Evolutionary conservation across 139 green algal genomes (phyloP), one percentile per base, ranked within the genome.

Genomic region (Chlorella sorokiniana): DNA sequence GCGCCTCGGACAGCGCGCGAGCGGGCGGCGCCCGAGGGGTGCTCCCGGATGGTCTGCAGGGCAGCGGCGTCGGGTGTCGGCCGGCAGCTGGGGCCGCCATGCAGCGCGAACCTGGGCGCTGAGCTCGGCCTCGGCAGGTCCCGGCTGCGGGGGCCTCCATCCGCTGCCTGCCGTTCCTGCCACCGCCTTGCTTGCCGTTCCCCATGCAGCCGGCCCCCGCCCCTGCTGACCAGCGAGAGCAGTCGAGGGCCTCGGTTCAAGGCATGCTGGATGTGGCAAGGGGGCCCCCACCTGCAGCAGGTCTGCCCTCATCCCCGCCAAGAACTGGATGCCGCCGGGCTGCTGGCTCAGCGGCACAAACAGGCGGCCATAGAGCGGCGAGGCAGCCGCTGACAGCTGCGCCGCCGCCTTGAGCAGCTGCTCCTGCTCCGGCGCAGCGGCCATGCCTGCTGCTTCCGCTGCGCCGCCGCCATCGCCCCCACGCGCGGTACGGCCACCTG

Each of bases 281-380:
- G 16, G 38, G 44, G n/a, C n/a, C n/a, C 45, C 35, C 31, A 78
- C 78, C 37, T 85, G 79, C 63, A 91, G 79, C 56, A 96, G 70
- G 67, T 97, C 91, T 1, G 78, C 73, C 7, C 93, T 74, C 71
- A 97, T 59, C 54, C 90, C 81, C 33, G 94, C 83, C 68, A 97
- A 86, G 75, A 96, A 95, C 11, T 87, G 81, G 33, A 96, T 90
- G 70, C 92, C 92, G 87, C 85, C 33, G 20, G 83, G 83, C 64
- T 90, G 87, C 45, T 90, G 85, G 83, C 86, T 89, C 51, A 96
- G 63, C 0, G 86, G 84, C 40, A 89, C 45, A 45, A 95, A 85
- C 20, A 96, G 87, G 54, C 88, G 89, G 16, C 61, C 78, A 81
- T 94, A 95, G 59, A 93, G 75, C 10, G 93, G 93, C n/a, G 69